Conservation (phyloP, 2,329 filamentous ascomycete genomes). For the Helminthosporium solani region DNA sequence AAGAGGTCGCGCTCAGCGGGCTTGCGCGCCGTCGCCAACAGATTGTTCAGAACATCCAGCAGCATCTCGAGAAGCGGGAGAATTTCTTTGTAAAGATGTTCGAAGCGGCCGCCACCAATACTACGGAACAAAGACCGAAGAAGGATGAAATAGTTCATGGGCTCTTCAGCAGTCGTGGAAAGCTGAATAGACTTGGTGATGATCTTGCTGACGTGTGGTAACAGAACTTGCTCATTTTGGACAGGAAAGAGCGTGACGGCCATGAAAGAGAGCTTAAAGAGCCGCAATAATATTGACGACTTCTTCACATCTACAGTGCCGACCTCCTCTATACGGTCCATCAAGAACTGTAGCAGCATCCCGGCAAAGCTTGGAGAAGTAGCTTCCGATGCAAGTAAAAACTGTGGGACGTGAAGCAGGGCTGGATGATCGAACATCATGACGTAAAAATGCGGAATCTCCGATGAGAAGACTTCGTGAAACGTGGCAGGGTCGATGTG, state of each 20-base stretch:
- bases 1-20: constrained; percentile 91
- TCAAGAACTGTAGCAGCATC: constrained; percentile 95
- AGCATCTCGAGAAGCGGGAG: constrained; percentile 95
- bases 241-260: constrained; percentile 92
- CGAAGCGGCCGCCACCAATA: constrained; percentile 95
- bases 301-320: constrained; percentile 89
- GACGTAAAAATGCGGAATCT: constrained; percentile 94
- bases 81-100: constrained; percentile 98
- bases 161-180: constrained; percentile 92
- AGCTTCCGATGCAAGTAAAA: constrained; percentile 97
- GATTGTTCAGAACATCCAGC: constrained; percentile 92
- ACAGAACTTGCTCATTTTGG: constrained; percentile 92
- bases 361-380: constrained; percentile 97
- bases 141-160: constrained; percentile 97
- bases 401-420: constrained; percentile 92
- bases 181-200: constrained; percentile 96
- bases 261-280: constrained; percentile 99
- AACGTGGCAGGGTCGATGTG: constrained; percentile 98
- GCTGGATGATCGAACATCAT: constrained; percentile 98
- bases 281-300: constrained; percentile 84
- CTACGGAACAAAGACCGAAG: constrained; percentile 90
- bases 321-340: constrained; percentile 94
- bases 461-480: constrained; percentile 96
- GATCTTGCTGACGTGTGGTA: constrained; percentile 95
- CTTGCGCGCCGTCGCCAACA: constrained; percentile 86